Base-by-base conservation (phyloP, 75 land plant species). In the Picea glauca region DNA sequence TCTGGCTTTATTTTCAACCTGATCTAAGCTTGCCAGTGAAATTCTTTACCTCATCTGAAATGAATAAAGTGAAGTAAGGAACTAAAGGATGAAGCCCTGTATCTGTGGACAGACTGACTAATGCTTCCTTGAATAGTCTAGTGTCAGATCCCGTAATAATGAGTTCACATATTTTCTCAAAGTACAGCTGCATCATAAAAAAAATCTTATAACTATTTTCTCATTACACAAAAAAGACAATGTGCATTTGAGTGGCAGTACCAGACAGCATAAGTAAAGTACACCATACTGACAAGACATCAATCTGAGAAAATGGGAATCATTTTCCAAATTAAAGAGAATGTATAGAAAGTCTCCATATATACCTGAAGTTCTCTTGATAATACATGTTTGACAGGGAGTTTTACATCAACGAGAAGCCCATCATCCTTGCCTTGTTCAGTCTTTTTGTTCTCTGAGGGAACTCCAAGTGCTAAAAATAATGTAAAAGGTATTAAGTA, bases 61-160 rank as follows among this genome's bases (percentile, higher is more conserved):
- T 86, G 77, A 96, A 96, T 74, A 79, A 87, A 62, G 95, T 87
- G 62, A 96, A 96, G 76, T 94, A 94, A 67, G 99, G 99, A 77
- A 96, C 91, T 60, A 96, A 85, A 30, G 99, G 98, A 83, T 96
- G 99, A 50, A 96, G 87, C 63, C 99, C 99, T 18, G 99, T 88
- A 83, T 96, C 99, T 50, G 92, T 93, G 3, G 99, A 90, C 85
- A 96, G 76, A 74, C 99, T 93, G 62, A 79, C 74, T 58, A 96
- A 79, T 4, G 92, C 93, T 84, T 91, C 84, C 65, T 85, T 91
- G 17, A 94, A 85, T 9, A 94, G 82, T 18, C 64, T 58, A 8
- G 93, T 79, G 17, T 87, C 87, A 59, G 92, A 81, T 56, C 82
- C 88, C 0, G 75, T 85, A 46, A 94, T 60, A 62, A 88, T 82